Evolutionary conservation across 2,329 filamentous ascomycete species (phyloP), one percentile per base, ranked within the genome.

Genomic region (Diaporthe batatas): DNA sequence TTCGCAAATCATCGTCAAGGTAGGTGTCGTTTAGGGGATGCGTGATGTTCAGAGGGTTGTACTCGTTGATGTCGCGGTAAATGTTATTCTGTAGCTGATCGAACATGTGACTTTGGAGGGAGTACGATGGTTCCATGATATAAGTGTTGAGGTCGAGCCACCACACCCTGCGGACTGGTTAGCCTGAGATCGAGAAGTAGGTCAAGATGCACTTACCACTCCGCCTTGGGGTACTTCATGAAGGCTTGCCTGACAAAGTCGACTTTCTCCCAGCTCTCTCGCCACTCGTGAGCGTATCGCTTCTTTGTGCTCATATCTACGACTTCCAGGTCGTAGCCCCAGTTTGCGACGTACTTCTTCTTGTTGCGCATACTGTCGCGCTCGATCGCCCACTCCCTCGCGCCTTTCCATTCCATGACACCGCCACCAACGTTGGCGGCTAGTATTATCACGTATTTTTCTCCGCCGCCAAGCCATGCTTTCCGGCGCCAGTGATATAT

Each of bases 231-330:
- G 80, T 98, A 98, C 82, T 98, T 98, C 80, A 91, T 90, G 88
- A 99, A 92, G 57, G 93, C 91, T 74, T 94, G 93, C 74, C 96
- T 91, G 78, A 99, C 91, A 54, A 94, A 94, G 81, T 99, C 96
- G 74, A 98, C 95, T 86, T 98, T 99, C 84, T 99, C 96, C 96
- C 96, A 99, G 82, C 96, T 97, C 84, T 99, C 96, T 79, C 96
- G 91, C 96, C 96, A 99, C 84, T 99, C 96, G 84, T 99, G 96
- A 36, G 96, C 96, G 81, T 99, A 99, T 76, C 95, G 91, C 85
- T 98, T 98, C 89, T 98, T 98, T 70, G 95, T 98, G 85, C 95
- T 96, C 95, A 99, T 97, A 82, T 99, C 97, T 77, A 97, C 94
- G 80, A 98, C 93, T 82, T 99, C 96, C 73, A 99, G 86, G 75